phyloP scores from a whole-genome alignment of 2,329 filamentous ascomycete genomes.

The Aspergillus caelatus region DNA sequence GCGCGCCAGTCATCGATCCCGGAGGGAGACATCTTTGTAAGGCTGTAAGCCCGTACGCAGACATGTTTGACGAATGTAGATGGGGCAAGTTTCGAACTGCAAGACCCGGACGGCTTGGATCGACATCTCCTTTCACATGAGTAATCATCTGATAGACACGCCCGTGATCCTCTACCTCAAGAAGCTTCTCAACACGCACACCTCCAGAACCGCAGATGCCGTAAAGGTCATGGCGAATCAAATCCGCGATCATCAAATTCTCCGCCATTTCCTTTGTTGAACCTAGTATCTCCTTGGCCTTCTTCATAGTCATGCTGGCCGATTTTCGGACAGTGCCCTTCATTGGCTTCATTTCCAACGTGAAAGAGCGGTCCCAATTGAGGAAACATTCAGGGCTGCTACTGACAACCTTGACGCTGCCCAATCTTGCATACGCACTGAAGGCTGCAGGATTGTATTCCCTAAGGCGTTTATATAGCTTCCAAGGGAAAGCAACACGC shows the following conservation, averaged over 20 bases:
- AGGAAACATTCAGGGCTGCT: constrained; percentile 91
- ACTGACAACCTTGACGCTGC: constrained; percentile 71
- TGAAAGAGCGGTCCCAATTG: constrained; percentile 58
- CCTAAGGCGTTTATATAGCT: constrained; percentile 71
- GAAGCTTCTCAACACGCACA: constrained; percentile 75
- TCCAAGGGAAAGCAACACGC: constrained; percentile 59
- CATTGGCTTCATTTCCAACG: constrained; percentile 77
- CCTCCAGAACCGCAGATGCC: constrained; percentile 75
- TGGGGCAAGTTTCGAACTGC: constrained; percentile 36
- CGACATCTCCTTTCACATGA: constrained; percentile 70
- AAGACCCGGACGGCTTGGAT: constrained; percentile 30
- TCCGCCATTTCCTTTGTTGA: constrained; percentile 90
- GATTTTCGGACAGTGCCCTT: constrained; percentile 93
- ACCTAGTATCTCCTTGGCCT: constrained; percentile 73
- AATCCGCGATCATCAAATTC: constrained; percentile 96
- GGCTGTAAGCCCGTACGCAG: constrained; percentile 66
- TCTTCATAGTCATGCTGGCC: constrained; percentile 65
- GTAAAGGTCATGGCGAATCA: constrained; percentile 92
- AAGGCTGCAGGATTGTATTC: constrained; percentile 79
- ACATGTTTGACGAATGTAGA: constrained; percentile 36
- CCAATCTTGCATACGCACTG: constrained; percentile 76
- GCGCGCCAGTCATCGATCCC: constrained; percentile 94
- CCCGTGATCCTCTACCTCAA: constrained; percentile 87
- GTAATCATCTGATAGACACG: constrained; percentile 92
- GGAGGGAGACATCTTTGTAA: constrained; percentile 79